Base-by-base conservation (phyloP, 306 rosid genomes). In the Medicago lupulina region DNA sequence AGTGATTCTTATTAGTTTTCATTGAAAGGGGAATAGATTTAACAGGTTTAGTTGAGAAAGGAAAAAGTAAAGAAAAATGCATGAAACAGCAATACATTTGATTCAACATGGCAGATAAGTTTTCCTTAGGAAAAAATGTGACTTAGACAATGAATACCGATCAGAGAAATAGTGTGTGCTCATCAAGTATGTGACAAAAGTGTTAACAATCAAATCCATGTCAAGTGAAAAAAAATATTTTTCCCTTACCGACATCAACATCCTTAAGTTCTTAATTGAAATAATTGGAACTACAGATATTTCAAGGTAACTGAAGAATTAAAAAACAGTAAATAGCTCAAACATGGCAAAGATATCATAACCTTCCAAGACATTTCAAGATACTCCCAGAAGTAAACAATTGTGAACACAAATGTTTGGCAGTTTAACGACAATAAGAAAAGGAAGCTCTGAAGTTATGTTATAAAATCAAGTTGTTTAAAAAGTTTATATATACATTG, bases 41-140 rank as follows among this genome's bases (percentile, higher is more conserved):
- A 50, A 81, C 44, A 63, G 49, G 70, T 65, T 18, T 18, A 65
- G 51, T 5, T 17, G 34, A 39, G 59, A 75, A 53, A 70, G 44
- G 25, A 61, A 73, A 59, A 28, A 53, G 34, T 8, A 73, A 74
- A 28, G 79, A 73, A 79, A 69, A 40, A 79, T 18, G 38, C 59
- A 53, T 10, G 66, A 39, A 57, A 74, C 59, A 53, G 9, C 53
- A 61, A 68, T 59, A 13, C 60, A 81, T 50, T 61, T 43, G 15
- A 55, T 70, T 71, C 55, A 40, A 70, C n/a, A 53, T 19, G 61
- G 78, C 46, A 66, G 59, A 10, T 14, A 17, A 25, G 59, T 55
- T 73, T 53, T 59, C 40, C 74, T 64, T 60, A 13, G 39, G 18
- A 36, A 34, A 63, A 71, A 62, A 69, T 71, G 67, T 7, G 21